A percentile compares a stretch with the other conserved stretches of the same genome.
phyloP scores from a whole-genome alignment of 2,329 filamentous ascomycete genomes.

The Fusarium dlaminii region DNA sequence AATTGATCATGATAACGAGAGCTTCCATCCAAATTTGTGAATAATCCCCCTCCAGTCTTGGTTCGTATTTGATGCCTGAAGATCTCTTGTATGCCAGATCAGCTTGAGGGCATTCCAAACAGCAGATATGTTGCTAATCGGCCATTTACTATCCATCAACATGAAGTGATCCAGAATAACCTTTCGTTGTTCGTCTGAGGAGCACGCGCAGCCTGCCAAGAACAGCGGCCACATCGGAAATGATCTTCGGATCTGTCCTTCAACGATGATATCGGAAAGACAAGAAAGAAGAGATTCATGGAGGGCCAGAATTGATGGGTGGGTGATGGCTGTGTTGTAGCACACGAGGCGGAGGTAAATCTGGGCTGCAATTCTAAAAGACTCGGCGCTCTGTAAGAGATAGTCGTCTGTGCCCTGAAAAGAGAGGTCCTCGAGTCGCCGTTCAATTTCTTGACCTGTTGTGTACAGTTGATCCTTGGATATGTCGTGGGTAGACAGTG shows the following conservation, averaged over 20 bases:
- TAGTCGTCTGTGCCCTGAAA: constrained; percentile 18
- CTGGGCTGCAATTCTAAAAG: constrained; percentile 33
- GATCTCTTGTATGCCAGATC: constrained; percentile 37
- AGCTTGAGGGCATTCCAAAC: constrained; percentile 36
- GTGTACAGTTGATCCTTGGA: constrained; percentile 11
- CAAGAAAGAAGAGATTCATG: constrained; percentile 24
- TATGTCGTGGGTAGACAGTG: constrained; percentile 6
- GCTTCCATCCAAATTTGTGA: constrained; percentile 40
- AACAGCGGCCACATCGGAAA: constrained; percentile 42
- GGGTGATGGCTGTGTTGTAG: constrained; percentile 30
- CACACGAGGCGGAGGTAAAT: constrained; percentile 39
- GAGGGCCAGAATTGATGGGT: constrained; percentile 16
- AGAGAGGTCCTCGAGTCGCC: not conserved
- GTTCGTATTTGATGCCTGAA: constrained; percentile 7
- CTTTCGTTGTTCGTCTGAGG: constrained; percentile 36
- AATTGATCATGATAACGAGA: constrained; percentile 6
- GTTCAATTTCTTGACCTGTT: constrained; percentile 26
- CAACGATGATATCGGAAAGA: constrained; percentile 34
- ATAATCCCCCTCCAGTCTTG: constrained; percentile 40
- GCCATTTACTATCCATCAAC: constrained; percentile 37
- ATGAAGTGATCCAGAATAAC: constrained; percentile 30
- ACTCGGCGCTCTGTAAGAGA: constrained; percentile 33
- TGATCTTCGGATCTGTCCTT: constrained; percentile 31
- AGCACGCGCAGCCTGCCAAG: constrained; percentile 37
- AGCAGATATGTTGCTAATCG: constrained; percentile 38